A percentile compares a stretch with the other conserved stretches of the same genome.
These are phyloP conservation scores for Rhazya stricta DNA, from an alignment of 257 asterid genomes.

Conservation along the genomic window DNA sequence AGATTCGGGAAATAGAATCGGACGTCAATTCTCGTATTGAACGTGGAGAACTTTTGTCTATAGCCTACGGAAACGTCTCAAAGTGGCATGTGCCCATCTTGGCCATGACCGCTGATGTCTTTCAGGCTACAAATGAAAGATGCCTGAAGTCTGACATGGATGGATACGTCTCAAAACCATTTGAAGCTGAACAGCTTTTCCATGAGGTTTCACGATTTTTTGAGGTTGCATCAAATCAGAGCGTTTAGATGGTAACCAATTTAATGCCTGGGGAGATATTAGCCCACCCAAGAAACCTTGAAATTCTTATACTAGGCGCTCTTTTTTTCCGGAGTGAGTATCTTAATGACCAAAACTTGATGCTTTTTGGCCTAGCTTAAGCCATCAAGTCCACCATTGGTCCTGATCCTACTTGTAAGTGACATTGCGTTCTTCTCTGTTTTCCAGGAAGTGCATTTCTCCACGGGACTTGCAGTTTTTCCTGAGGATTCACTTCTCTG, in stretches of 20 bases:
- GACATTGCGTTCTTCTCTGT: background rate
- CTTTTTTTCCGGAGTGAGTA: conserved; percentile 19
- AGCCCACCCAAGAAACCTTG: conserved; percentile 18
- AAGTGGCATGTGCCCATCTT: conserved; percentile 85
- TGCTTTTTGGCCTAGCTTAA: background rate
- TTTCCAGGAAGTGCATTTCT: conserved; percentile 11
- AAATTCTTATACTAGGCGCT: background rate
- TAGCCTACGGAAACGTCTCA: conserved; percentile 36
- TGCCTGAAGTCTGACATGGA: conserved; percentile 71
- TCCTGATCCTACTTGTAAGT: background rate
- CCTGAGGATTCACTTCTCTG: background rate
- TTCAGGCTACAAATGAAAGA: conserved; percentile 76
- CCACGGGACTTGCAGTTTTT: conserved; percentile 1
- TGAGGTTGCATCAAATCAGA: conserved; percentile 29
- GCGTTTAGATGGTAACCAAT: conserved; percentile 20
- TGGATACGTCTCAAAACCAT: conserved; percentile 90
- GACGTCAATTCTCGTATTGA: conserved; percentile 36
- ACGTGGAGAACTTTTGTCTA: conserved; percentile 40
- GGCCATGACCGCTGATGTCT: conserved; percentile 97
- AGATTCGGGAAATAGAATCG: conserved; percentile 55
- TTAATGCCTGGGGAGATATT: conserved; percentile 15
- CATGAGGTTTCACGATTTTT: conserved; percentile 79
- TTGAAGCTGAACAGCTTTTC: conserved; percentile 91
- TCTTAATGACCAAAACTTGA: background rate
- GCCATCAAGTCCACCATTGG: background rate